phyloP scores from a whole-genome alignment of 805 yeast genomes.

The Vanderwaltozyma polyspora region DNA sequence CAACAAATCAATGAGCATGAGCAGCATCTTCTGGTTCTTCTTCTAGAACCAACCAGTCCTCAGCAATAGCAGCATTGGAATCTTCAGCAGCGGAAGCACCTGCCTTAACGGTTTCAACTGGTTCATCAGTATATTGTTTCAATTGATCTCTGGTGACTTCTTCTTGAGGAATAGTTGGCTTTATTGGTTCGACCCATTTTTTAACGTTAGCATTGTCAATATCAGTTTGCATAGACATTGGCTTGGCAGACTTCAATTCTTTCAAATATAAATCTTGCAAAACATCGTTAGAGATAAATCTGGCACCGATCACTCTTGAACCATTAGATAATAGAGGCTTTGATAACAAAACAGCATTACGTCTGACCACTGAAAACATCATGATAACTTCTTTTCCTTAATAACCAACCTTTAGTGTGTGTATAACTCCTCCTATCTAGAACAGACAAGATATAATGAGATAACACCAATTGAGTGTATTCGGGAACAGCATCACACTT shows the following conservation, averaged over 20 bases:
- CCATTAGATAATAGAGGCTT: too few relatives aligned
- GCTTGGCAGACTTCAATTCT: constrained; percentile 76
- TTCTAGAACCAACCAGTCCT: constrained; percentile 74
- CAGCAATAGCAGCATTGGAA: constrained; percentile 27
- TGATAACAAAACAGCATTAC: background rate
- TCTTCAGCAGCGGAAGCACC: constrained; percentile 38
- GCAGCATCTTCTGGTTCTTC: constrained; percentile 31
- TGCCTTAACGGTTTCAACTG: constrained; percentile 49
- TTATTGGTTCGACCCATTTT: constrained; percentile 71
- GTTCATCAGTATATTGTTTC: constrained; percentile 53
- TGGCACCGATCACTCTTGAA: too few relatives aligned
- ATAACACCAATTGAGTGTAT: too few relatives aligned
- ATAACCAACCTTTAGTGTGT: background rate
- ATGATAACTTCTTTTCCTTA: background rate
- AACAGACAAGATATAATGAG: too few relatives aligned
- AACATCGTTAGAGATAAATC: constrained; percentile 38
- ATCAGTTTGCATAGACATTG: constrained; percentile 55
- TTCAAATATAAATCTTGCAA: constrained; percentile 76
- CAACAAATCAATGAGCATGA: constrained; percentile 2
- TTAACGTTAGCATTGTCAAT: constrained; percentile 73
- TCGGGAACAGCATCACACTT: too few relatives aligned
- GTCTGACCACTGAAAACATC: background rate
- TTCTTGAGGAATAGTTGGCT: constrained; percentile 63
- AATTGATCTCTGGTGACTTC: constrained; percentile 62
- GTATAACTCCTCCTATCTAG: background rate